A percentile compares a stretch with the other conserved stretches of the same genome.
These are phyloP conservation scores for Hymenoscyphus albidus DNA, from an alignment of 2,329 filamentous ascomycete genomes.

Conservation along the genomic window DNA sequence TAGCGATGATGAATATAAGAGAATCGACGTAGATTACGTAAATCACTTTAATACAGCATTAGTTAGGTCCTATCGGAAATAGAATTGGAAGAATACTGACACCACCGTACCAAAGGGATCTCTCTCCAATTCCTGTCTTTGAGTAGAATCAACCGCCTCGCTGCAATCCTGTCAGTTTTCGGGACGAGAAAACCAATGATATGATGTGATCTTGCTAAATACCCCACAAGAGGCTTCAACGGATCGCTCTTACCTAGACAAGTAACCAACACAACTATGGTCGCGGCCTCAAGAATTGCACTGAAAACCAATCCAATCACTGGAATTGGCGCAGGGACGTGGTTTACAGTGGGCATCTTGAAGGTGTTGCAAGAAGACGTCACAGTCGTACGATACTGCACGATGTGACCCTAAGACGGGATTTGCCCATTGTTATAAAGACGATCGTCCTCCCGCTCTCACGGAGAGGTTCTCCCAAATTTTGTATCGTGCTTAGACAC, in stretches of 20 bases:
- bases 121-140: slow-evolving; percentile 13
- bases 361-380: neutral
- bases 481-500: neutral
- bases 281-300: slow-evolving; percentile 17
- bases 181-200: neutral
- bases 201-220: too few relatives aligned
- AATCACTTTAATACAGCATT: slow-evolving; percentile 16
- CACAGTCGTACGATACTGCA: neutral
- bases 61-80: neutral
- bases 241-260: slow-evolving; percentile 20
- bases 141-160: slow-evolving; percentile 4
- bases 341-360: neutral
- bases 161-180: slow-evolving; percentile 1
- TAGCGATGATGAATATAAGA: slow-evolving; percentile 54
- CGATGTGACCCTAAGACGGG: neutral
- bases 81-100: slow-evolving; percentile 11
- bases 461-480: neutral
- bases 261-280: slow-evolving; percentile 17
- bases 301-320: slow-evolving; percentile 27
- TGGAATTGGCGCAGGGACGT: slow-evolving; percentile 34
- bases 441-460: neutral
- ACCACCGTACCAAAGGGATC: slow-evolving; percentile 22
- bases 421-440: slow-evolving; percentile 1
- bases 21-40: slow-evolving; percentile 57
- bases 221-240: neutral